Evolutionary conservation across 371 early-diverging fungal genomes (phyloP), one percentile per base, ranked within the genome.

Genomic region (Blastocladiella emersonii): DNA sequence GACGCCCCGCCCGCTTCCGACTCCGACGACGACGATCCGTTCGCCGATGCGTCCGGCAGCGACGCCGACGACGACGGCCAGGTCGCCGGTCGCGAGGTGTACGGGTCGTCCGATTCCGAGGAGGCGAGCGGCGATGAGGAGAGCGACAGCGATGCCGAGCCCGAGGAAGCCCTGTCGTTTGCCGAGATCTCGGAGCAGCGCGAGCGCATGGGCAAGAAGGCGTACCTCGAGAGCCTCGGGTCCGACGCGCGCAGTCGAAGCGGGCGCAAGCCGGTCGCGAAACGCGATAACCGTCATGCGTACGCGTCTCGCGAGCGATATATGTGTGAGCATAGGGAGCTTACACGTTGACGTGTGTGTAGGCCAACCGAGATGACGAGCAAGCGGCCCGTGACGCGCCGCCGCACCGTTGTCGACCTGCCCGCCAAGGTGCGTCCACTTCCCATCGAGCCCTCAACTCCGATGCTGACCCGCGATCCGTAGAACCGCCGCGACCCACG

Each of bases 401-500:
- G 76, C 66, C 81, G 93, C 51, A 77, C 83, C 39, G 90, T 92
- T 0, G 86, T 91, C 0, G 82, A 84, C 30, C 70, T 78, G 17
- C 69, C 73, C n/a, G 71, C 71, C 34, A 69, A 67, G 55, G 85
- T 85, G 75, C 62, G 74, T 65, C 35, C 12, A 30, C 19, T 39
- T 61, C 39, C 37, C 35, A 25, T 5, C n/a, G 4, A 4, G 12
- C 34, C n/a, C 5, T 0, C 37, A 34, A 15, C 23, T 3, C 43
- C 2, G 6, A 1, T 36, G 10, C 23, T 2, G 8, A 32, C 23
- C n/a, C 8, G 1, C n/a, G n/a, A n/a, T n/a, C n/a, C n/a, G n/a
- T 61, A 82, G 79, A 80, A 83, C 80, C 74, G 78, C 30, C 82
- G 90, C 32, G 95, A 94, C 72, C 95, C 95, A 51, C 78, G 95